Evolutionary conservation across 352 stramenopile genomes (phyloP), one percentile per base, ranked within the genome.

Genomic region (Peronospora farinosa): DNA sequence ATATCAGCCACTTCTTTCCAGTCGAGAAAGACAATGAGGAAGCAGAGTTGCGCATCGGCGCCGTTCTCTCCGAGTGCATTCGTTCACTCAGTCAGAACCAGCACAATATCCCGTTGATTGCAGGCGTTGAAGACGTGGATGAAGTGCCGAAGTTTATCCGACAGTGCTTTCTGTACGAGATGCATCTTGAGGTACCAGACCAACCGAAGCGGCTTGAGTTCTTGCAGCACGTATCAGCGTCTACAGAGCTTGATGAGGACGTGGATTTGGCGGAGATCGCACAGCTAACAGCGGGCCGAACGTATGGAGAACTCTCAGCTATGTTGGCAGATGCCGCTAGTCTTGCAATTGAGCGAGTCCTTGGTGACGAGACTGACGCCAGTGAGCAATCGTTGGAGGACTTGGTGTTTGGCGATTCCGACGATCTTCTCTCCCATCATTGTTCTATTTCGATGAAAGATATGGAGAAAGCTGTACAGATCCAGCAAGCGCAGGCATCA

Each of bases 81-180:
- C 69, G 65, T 10, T 71, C 50, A 23, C 59, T 88, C n/a, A 84
- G 65, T 40, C 58, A 74, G 16, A 52, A 68, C 19, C 57, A 66
- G 5, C 52, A 70, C 42, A 86, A 64, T 28, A 80, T 87, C 32
- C 81, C 82, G 10, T 50, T 92, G 12, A 67, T 92, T n/a, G 78
- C 78, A 10, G 85, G 74, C 16, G 76, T 89, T 9, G 82, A 92
- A 60, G 77, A 92, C 35, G 61, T 83, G 31, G 80, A 59, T 8
- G 82, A 90, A 43, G 72, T 92, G 3, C 79, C 79, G 6, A 87
- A 87, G 56, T 87, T 87, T 39, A 75, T 93, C 32, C 79, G 80
- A 21, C 73, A 90, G 49, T 82, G 76, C 27, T 91, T 93, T 44
- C 51, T 90, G 36, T 91, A 93, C 41, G 78, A 90, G 35, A 64